Conservation (phyloP, 2,329 filamentous ascomycete species). For the Fusarium beomiforme region DNA sequence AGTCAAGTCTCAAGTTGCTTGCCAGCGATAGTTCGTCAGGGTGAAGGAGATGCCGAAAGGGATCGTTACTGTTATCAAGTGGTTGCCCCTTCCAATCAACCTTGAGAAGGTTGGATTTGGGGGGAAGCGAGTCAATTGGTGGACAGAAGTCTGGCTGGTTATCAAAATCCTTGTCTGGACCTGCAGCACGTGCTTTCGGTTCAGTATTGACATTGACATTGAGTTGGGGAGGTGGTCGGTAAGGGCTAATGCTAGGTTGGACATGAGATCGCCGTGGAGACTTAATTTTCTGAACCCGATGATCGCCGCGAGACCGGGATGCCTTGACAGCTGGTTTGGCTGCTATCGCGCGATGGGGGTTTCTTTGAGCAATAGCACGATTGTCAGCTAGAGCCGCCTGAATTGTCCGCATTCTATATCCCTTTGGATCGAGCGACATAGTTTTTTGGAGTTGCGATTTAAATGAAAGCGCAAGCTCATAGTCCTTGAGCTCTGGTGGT, state of each 20-base stretch:
- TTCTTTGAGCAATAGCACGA: conserved; percentile 49
- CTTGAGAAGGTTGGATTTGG: conserved; percentile 77
- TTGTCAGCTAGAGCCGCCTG: conserved; percentile 60
- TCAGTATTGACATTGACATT: conserved; percentile 62
- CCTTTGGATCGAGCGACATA: conserved; percentile 54
- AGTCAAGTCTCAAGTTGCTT: conserved; percentile 82
- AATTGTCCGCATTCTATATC: conserved; percentile 63
- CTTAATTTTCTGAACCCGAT: conserved; percentile 51
- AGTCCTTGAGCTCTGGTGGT: conserved; percentile 63
- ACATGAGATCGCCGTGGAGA: conserved; percentile 49
- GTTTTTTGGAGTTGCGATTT: conserved; percentile 61
- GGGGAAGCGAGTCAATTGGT: conserved; percentile 71
- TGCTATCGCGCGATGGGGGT: conserved; percentile 54
- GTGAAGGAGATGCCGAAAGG: conserved; percentile 76
- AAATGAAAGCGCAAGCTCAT: conserved; percentile 63
- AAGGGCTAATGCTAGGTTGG: conserved; percentile 37
- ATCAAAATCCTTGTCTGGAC: conserved; percentile 81
- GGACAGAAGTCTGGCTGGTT: conserved; percentile 79
- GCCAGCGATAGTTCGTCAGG: conserved; percentile 81
- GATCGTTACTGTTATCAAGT: conserved; percentile 79
- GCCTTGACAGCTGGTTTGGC: conserved; percentile 48
- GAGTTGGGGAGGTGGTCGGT: conserved; percentile 46
- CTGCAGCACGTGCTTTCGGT: conserved; percentile 61
- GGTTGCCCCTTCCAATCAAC: conserved; percentile 87
- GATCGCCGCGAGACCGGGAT: conserved; percentile 46